Conservation (phyloP, 148 eudicot genomes). For the Fagopyrum homotropicum region DNA sequence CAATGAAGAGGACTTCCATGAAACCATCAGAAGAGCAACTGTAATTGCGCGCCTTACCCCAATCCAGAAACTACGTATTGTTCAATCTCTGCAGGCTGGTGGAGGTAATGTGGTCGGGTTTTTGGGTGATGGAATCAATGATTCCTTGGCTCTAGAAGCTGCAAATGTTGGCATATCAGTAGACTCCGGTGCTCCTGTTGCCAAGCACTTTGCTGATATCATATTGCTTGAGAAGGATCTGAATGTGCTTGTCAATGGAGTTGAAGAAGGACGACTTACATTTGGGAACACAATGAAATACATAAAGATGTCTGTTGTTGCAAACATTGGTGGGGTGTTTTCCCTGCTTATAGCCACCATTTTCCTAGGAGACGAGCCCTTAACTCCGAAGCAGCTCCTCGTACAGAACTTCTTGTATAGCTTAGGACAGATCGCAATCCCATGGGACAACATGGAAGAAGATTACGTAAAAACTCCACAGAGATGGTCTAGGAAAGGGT, state of each 20-base stretch:
- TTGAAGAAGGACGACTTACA: slow-evolving; percentile 34
- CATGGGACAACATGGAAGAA: slow-evolving; percentile 50
- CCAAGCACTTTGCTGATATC: slow-evolving; percentile 41
- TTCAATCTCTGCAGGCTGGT: slow-evolving; percentile 34
- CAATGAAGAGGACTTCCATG: slow-evolving; percentile 32
- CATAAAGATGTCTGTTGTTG: slow-evolving; percentile 41
- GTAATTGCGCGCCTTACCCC: slow-evolving; percentile 49
- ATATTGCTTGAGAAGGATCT: slow-evolving; percentile 46
- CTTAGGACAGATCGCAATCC: slow-evolving; percentile 41
- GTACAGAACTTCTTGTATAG: slow-evolving; percentile 40
- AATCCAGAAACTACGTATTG: slow-evolving; percentile 39
- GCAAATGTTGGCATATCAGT: slow-evolving; percentile 49
- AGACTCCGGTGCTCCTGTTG: slow-evolving; percentile 39
- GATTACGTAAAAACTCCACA: slow-evolving; percentile 35
- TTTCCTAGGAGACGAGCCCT: slow-evolving; percentile 36
- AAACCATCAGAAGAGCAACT: slow-evolving; percentile 34
- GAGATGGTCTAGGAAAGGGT: slow-evolving; percentile 34
- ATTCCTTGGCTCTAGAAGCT: slow-evolving; percentile 41
- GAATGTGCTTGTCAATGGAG: slow-evolving; percentile 44
- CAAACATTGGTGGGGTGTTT: slow-evolving; percentile 34
- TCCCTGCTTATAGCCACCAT: slow-evolving; percentile 34
- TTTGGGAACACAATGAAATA: slow-evolving; percentile 45
- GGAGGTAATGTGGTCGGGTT: slow-evolving; percentile 42
- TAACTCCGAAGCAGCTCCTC: slow-evolving; percentile 37
- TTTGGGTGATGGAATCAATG: slow-evolving; percentile 47